A percentile compares a stretch with the other conserved stretches of the same genome.
Conservation (phyloP, 306 rosid species). For the Crotalaria pallida region DNA sequence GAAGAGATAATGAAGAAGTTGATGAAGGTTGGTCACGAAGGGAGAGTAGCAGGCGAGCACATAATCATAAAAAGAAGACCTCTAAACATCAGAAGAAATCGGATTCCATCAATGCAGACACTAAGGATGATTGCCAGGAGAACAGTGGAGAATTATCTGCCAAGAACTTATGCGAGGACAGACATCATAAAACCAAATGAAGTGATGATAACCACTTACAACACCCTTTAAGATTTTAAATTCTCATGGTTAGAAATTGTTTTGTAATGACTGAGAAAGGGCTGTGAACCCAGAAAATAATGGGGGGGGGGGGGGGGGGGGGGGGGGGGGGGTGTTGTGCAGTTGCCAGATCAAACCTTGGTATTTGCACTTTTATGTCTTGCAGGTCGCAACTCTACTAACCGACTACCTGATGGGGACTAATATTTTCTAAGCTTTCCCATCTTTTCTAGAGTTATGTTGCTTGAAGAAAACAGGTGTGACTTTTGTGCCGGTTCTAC, state of each 20-base stretch:
- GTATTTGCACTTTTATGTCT: too few species aligned
- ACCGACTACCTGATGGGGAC: too few species aligned
- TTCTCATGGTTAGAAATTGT: neutral
- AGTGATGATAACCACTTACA: neutral
- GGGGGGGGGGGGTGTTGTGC: too few species aligned
- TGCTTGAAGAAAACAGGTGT: too few species aligned
- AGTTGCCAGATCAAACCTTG: too few species aligned
- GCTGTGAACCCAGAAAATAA: neutral
- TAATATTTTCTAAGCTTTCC: too few species aligned
- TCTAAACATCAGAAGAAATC: slow-evolving; percentile 13
- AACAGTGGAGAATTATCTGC: slow-evolving; percentile 19
- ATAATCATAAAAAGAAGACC: slow-evolving; percentile 23
- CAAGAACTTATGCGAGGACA: slow-evolving; percentile 7
- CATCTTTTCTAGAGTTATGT: too few species aligned
- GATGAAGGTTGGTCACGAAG: slow-evolving; percentile 27
- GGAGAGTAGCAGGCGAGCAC: slow-evolving; percentile 13
- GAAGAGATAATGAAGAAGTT: slow-evolving; percentile 19
- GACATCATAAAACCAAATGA: slow-evolving; percentile 17
- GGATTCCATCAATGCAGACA: slow-evolving; percentile 13
- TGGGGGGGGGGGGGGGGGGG: too few species aligned
- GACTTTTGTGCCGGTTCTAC: too few species aligned
- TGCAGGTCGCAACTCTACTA: too few species aligned
- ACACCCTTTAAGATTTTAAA: neutral
- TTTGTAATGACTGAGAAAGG: slow-evolving; percentile 5
- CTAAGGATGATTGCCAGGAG: neutral